phyloP scores from a whole-genome alignment of 257 asterid species.

The Petunia axillaris region DNA sequence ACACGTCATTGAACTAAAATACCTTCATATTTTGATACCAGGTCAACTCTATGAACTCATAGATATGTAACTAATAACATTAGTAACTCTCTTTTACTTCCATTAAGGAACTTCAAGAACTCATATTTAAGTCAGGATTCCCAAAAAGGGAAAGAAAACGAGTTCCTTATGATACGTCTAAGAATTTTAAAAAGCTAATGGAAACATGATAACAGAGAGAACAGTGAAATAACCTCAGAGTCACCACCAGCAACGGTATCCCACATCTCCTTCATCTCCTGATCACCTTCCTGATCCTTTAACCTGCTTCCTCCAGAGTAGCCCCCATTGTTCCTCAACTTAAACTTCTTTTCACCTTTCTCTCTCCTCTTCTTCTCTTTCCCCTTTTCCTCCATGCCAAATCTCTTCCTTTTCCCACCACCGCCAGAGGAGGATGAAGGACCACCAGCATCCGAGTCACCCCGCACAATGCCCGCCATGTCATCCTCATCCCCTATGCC shows the following conservation, averaged over 20 bases:
- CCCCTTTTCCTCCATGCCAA: slow-evolving; percentile 55
- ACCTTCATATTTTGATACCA: neutral
- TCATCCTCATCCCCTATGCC: slow-evolving; percentile 63
- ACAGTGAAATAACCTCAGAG: slow-evolving; percentile 46
- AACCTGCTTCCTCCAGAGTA: slow-evolving; percentile 56
- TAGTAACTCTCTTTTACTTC: neutral
- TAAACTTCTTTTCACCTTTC: slow-evolving; percentile 60
- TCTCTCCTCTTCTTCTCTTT: slow-evolving; percentile 47
- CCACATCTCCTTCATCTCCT: slow-evolving; percentile 97
- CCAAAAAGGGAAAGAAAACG: neutral
- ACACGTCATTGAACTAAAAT: slow-evolving; percentile 8
- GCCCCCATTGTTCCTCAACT: slow-evolving; percentile 49
- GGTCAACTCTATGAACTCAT: neutral
- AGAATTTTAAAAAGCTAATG: slow-evolving; percentile 22
- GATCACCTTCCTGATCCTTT: slow-evolving; percentile 76
- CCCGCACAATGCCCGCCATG: slow-evolving; percentile 51
- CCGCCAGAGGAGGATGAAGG: slow-evolving; percentile 47
- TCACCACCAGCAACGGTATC: slow-evolving; percentile 75
- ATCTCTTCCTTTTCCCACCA: slow-evolving; percentile 57
- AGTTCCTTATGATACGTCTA: neutral
- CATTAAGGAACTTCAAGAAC: neutral
- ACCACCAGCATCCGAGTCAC: slow-evolving; percentile 57
- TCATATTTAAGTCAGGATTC: neutral
- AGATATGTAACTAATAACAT: neutral
- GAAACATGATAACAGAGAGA: neutral